Conservation (phyloP, 257 asterid genomes). For the Lantana camara region DNA sequence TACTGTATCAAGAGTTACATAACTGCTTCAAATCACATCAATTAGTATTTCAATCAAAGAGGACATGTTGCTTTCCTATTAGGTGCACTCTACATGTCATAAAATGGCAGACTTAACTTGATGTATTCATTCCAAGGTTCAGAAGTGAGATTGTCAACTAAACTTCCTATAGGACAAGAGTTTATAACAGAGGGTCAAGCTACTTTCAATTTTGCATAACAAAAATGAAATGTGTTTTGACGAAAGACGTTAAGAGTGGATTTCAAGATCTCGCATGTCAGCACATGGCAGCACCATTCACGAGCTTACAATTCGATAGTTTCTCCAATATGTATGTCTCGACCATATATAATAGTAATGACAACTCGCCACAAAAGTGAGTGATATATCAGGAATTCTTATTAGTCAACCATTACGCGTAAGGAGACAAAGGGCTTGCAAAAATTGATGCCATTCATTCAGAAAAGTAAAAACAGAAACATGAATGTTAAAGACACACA, state of each 20-base stretch:
- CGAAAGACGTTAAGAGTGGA: no score
- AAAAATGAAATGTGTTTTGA: no score
- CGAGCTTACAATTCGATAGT: slow-evolving; percentile 10
- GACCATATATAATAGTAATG: background rate
- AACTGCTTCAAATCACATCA: slow-evolving; percentile 1
- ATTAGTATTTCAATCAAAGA: slow-evolving; percentile 16
- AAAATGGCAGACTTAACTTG: background rate
- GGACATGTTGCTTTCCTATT: background rate
- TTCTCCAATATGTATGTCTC: background rate
- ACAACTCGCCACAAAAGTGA: slow-evolving; percentile 5
- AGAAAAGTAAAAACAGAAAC: background rate
- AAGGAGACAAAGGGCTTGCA: background rate
- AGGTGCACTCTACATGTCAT: background rate
- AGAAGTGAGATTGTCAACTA: background rate
- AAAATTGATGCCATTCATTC: slow-evolving; percentile 5
- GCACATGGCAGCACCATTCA: background rate
- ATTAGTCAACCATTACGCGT: background rate
- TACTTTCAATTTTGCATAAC: background rate
- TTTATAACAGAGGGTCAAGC: background rate
- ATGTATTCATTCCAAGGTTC: background rate
- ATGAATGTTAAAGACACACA: slow-evolving; percentile 1
- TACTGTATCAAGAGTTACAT: background rate
- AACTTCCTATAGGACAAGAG: background rate
- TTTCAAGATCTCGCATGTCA: no score
- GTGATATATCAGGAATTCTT: background rate